phyloP scores from a whole-genome alignment of 768 basidiomycete species.

The Russula sp. region DNA sequence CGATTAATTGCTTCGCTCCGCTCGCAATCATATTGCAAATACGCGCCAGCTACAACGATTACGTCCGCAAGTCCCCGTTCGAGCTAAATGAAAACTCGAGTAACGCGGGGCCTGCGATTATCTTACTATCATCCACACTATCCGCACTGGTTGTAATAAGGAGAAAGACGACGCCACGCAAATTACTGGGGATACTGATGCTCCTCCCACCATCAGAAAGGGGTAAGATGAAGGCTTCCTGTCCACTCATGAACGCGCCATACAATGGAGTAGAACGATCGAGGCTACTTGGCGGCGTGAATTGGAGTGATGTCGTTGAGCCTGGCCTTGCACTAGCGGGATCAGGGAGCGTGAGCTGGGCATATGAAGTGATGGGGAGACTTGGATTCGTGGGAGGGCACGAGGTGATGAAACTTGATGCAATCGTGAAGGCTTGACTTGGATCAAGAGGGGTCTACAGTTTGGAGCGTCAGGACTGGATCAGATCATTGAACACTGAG shows the following conservation, averaged over 20 bases:
- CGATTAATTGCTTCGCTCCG: too few species aligned
- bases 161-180: conserved; percentile 25
- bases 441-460: conserved; percentile 42
- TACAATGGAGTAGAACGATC: conserved; percentile 19
- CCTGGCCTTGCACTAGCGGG: conserved; percentile 24
- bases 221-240: conserved; percentile 26
- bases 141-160: conserved; percentile 21
- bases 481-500: conserved; percentile 29
- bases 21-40: too few species aligned
- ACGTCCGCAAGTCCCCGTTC: neutral
- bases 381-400: conserved; percentile 55
- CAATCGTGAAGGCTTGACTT: conserved; percentile 43
- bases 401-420: conserved; percentile 46
- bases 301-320: conserved; percentile 17
- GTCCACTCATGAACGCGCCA: conserved; percentile 28
- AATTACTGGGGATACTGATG: conserved; percentile 20
- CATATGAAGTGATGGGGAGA: conserved; percentile 51
- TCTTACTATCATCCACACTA: conserved; percentile 24
- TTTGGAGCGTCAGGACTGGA: conserved; percentile 35
- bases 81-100: conserved; percentile 29
- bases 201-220: conserved; percentile 16
- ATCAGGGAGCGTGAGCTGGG: conserved; percentile 41
- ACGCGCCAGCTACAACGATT: neutral
- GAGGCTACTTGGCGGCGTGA: neutral
- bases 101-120: conserved; percentile 27